phyloP scores from a whole-genome alignment of 768 basidiomycete genomes.

The Suillus paluster region DNA sequence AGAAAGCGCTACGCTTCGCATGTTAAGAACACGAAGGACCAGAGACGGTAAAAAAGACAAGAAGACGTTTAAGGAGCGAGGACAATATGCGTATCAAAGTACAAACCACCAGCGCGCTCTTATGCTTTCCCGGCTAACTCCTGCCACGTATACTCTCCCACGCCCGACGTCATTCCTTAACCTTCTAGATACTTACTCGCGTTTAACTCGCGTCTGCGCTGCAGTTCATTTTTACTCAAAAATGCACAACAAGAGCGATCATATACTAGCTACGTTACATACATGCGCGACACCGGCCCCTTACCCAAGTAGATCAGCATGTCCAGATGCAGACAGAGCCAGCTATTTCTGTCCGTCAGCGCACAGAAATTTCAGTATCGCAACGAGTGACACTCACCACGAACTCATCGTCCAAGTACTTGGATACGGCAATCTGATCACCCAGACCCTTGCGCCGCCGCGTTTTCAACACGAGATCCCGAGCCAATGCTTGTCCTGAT shows the following conservation, averaged over 20 bases:
- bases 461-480: slow-evolving; percentile 96
- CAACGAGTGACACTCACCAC: slow-evolving; percentile 58
- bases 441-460: slow-evolving; percentile 95
- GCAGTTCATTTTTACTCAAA: slow-evolving; percentile 29
- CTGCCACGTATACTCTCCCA: slow-evolving; percentile 8
- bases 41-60: slow-evolving; percentile 41
- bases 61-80: slow-evolving; percentile 35
- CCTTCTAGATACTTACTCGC: slow-evolving; percentile 1
- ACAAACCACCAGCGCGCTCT: slow-evolving; percentile 29
- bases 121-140: slow-evolving; percentile 35
- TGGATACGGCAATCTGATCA: slow-evolving; percentile 96
- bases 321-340: slow-evolving; percentile 94
- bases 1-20: slow-evolving; percentile 90
- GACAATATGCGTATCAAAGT: slow-evolving; percentile 33
- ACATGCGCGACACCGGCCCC: slow-evolving; percentile 21
- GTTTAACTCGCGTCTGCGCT: too few species aligned
- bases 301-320: slow-evolving; percentile 86
- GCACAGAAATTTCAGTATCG: neutral
- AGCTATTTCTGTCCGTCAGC: slow-evolving; percentile 53
- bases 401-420: slow-evolving; percentile 97
- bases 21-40: slow-evolving; percentile 70
- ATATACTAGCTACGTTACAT: slow-evolving; percentile 17
- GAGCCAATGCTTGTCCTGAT: slow-evolving; percentile 91
- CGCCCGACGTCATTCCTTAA: neutral
- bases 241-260: neutral